Base-by-base conservation (phyloP, 2,329 filamentous ascomycete species). In the Talaromyces sp. region DNA sequence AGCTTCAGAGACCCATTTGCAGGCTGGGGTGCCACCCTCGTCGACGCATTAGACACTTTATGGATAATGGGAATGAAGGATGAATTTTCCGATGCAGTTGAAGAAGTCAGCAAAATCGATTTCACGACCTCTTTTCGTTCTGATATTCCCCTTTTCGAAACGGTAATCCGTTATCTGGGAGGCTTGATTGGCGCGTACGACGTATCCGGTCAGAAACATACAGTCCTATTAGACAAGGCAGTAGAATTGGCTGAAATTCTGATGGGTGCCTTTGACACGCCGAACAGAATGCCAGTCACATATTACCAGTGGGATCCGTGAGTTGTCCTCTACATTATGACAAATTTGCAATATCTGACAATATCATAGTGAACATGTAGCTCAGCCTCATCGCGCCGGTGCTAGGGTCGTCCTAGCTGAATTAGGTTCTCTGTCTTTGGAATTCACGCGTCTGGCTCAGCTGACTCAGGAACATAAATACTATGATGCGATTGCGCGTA, bases 141-240 rank as follows among this genome's bases (percentile, higher is more conserved):
- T 43, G 86, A 90, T 57, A 95, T 97, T 54, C 93, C 92, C n/a
- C 84, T 96, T 8, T 97, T 97, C 71, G 93, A 97, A 78, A 96
- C 93, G 0, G 91, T 89, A 11, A 97, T 98, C 73, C 87, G 94
- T 61, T 97, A 97, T 72, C 83, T 98, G 4, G 94, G 94, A 37
- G 94, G 94, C 1, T 81, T 98, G 50, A 74, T 97, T 49, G 88
- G 88, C 45, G 93, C 93, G 7, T 97, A 94, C 74, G 94, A 98
- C 78, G 84, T 97, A 64, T 93, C 90, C 61, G 90, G 86, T 19
- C 87, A 85, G 7, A 82, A 83, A 67, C 90, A 96, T 71, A 79
- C 84, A 22, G 82, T 90, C 27, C 82, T 96, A 11, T 82, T 96
- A 37, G 86, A 89, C 62, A 95, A 96, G 78, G 91, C 92, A 1